Evolutionary conservation across 805 yeast species (phyloP), one percentile per base, ranked within the genome.

Genomic region (Ogataea henricii): DNA sequence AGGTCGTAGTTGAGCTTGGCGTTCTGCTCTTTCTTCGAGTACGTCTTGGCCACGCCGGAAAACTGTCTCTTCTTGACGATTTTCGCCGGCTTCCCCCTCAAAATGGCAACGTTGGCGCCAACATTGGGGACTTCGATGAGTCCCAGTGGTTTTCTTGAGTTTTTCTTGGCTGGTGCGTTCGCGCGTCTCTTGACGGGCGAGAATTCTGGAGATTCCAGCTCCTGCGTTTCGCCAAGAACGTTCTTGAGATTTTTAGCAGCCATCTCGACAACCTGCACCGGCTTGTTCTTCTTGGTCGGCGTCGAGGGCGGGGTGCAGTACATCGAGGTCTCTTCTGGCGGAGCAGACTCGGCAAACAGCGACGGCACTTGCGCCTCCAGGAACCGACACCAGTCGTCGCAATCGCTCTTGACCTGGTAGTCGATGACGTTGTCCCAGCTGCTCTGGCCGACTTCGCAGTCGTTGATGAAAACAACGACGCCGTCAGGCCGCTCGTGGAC

Each of bases 401-500:
- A 88, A 61, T 89, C 96, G 43, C 82, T 69, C 43, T 79, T 67
- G 3, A 92, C 76, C 59, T 90, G 96, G 66, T 83, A 87, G 67
- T 92, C 97, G 43, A 91, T 80, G 8, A 78, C 67, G 0, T 75
- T 75, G 29, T 79, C 77, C 96, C 97, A 92, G 16, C 74, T 69
- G 35, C 81, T 71, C 45, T 76, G 72, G 2, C 85, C 73, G 8
- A 86, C 68, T 1, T 76, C 75, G 1, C 89, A 85, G 48, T 81
- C 82, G 70, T 92, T 92, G 26, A 92, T 74, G 47, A 89, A 76
- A 0, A 92, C 69, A 1, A 90, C 96, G 25, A 77, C 70, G 0
- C 98, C 99, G 17, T 86, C 89, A n/a, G 55, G 55, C 30, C 76
- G 76, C n/a, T 79, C 84, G 61, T 87, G 96, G 16, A 91, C 83